Evolutionary conservation across 2,329 filamentous ascomycete genomes (phyloP).

Genomic region (Verticillium longisporum): DNA sequence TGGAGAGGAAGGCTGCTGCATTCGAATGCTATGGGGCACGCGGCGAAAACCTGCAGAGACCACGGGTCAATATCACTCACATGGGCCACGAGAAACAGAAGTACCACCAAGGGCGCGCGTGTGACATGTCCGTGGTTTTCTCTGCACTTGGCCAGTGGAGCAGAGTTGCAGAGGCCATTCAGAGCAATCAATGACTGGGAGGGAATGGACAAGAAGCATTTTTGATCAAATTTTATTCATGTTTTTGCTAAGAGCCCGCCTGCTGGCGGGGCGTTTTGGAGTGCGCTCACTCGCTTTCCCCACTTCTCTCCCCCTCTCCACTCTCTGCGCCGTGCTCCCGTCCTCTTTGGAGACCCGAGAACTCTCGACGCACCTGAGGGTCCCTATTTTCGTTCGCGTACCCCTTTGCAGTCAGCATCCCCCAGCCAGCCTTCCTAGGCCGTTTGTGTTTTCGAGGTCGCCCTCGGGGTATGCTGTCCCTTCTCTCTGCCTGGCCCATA

Average conservation of each 20-base stretch:
- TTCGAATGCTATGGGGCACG: neutral
- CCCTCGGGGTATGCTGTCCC: neutral
- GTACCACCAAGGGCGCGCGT: too few relatives aligned
- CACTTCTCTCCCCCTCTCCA: neutral
- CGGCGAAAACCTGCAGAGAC: neutral
- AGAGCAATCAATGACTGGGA: neutral
- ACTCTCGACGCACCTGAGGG: neutral
- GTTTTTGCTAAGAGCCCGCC: neutral
- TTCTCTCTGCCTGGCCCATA: constrained; percentile 1
- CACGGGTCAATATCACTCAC: neutral
- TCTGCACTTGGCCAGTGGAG: too few relatives aligned
- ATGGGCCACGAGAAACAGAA: neutral
- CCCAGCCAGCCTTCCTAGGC: neutral
- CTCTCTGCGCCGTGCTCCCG: neutral
- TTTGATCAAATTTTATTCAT: neutral
- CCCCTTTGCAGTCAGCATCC: neutral
- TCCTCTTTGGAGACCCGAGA: neutral
- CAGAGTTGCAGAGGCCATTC: neutral
- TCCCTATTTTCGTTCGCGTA: neutral
- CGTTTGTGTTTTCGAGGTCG: neutral
- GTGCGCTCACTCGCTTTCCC: neutral
- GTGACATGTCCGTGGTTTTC: too few relatives aligned
- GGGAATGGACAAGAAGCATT: neutral
- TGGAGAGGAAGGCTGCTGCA: neutral
- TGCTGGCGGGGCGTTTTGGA: neutral